A percentile compares a stretch with the other conserved stretches of the same genome.
Conservation (phyloP, 73 alveolate genomes). For the Symbiodinium pilosum region DNA sequence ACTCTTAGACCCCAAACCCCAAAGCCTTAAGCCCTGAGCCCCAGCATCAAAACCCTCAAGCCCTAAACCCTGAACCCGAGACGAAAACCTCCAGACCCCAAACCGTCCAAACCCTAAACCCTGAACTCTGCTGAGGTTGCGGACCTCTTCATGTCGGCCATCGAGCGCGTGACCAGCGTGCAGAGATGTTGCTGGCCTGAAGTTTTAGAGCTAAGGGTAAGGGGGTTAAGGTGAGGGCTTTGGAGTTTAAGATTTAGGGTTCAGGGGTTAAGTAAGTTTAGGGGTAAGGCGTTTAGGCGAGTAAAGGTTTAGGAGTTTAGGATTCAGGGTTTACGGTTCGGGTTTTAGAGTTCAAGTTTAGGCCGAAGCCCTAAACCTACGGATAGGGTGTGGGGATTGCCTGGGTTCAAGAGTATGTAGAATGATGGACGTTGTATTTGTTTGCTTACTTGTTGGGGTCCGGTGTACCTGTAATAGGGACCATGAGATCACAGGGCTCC, state of each 20-base stretch:
- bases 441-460: too few relatives aligned
- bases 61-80: too few relatives aligned
- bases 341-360: neutral
- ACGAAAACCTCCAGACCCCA: too few relatives aligned
- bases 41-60: too few relatives aligned
- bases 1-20: too few relatives aligned
- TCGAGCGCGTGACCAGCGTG: constrained; percentile 95
- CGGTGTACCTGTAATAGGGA: too few relatives aligned
- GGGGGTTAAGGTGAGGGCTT: neutral
- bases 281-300: neutral
- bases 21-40: neutral
- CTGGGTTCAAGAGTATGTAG: too few relatives aligned
- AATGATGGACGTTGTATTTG: too few relatives aligned
- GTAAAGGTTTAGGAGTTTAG: neutral
- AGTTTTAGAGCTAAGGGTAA: neutral
- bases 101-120: neutral
- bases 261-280: neutral
- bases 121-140: constrained; percentile 26
- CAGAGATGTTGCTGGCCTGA: constrained; percentile 34
- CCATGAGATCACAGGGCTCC: too few relatives aligned
- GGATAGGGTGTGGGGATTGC: too few relatives aligned
- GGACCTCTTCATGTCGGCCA: constrained; percentile 91
- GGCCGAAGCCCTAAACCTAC: neutral
- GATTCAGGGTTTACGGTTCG: neutral
- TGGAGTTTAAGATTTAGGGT: neutral